Evolutionary conservation across 495 filamentous ascomycete species (phyloP), one percentile per base, ranked within the genome.

Genomic region (Hypomontagnella submonticulosa): DNA sequence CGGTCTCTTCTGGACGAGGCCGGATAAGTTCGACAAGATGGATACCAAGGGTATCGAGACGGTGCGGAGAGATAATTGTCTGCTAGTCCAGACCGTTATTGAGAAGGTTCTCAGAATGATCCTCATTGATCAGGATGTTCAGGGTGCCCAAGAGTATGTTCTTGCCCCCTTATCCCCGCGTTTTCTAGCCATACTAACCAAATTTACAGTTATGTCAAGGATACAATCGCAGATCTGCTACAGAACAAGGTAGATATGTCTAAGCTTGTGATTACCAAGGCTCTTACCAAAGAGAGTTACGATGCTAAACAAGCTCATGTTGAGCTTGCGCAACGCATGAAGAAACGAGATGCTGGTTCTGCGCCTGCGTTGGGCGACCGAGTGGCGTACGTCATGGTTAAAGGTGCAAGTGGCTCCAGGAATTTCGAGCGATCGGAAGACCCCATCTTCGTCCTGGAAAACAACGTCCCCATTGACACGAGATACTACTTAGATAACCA

Each of bases 401-500:
- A 97, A 76, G 94, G 94, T 48, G 84, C 92, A 8, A 85, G 88
- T 4, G 92, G 90, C 18, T 87, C 92, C 47, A 97, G 90, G 75
- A 96, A 96, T 69, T 98, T 95, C 79, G 95, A 99, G 73, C 89
- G 90, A 52, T 94, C 92, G 0, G 95, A 99, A 76, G 95, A 99
- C 73, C 95, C 95, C 1, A 90, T 98, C 68, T 99, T 87, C 77
- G 95, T 99, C 7, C 85, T 99, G 0, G 95, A 99, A 73, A 90
- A 99, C 83, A 98, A 97, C 67, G 85, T 99, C 43, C 96, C 95
- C 11, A 95, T 99, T 72, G 95, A 99, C 77, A 97, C 96, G 2
- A 97, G 91, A 74, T 99, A 99, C 81, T 99, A 99, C 74, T 89
- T 99, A 5, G 96, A 98, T 69, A 98, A 99, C 75, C 95, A 99